phyloP scores from a whole-genome alignment of 225 moss, liverwort and hornwort genomes.

The Anthoceros angustus region DNA sequence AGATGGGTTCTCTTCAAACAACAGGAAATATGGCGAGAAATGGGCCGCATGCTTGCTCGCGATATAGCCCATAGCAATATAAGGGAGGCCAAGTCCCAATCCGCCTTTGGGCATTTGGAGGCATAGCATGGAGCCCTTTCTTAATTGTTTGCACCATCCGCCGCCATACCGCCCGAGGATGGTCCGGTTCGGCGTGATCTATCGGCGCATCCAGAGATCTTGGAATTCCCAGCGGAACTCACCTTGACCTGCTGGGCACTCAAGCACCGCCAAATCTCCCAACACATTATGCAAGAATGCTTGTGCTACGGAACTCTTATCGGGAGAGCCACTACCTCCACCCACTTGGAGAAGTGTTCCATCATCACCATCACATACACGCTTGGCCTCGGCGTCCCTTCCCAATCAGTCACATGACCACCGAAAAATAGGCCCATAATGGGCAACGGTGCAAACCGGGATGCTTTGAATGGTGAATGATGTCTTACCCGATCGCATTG shows the following conservation, averaged over 20 bases:
- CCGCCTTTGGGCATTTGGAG: neutral
- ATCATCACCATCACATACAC: slow-evolving; percentile 6
- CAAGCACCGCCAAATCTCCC: too few species aligned
- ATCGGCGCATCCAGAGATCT: slow-evolving; percentile 6
- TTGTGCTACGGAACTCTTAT: slow-evolving; percentile 6
- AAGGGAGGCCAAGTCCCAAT: neutral
- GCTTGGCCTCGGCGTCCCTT: neutral
- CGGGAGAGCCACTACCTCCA: slow-evolving; percentile 1
- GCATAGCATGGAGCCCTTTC: neutral
- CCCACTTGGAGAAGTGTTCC: slow-evolving; percentile 7
- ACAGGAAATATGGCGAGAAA: slow-evolving; percentile 2
- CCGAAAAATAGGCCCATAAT: neutral
- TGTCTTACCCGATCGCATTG: slow-evolving; percentile 5
- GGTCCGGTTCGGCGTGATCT: neutral
- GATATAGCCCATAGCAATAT: neutral
- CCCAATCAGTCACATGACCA: slow-evolving; percentile 6
- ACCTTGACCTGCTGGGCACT: neutral
- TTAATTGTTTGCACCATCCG: slow-evolving; percentile 4
- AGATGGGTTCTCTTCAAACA: slow-evolving; percentile 1
- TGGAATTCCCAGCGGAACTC: slow-evolving; percentile 6
- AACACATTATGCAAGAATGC: slow-evolving; percentile 5
- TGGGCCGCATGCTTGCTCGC: slow-evolving; percentile 5
- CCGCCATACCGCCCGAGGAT: neutral
- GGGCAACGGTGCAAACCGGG: slow-evolving; percentile 8
- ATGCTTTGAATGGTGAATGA: neutral